Percentiles rank a stretch among this genome's conserved stretches.
phyloP scores from a whole-genome alignment of 179 eudicot species.

The Corrigiola litoralis region DNA sequence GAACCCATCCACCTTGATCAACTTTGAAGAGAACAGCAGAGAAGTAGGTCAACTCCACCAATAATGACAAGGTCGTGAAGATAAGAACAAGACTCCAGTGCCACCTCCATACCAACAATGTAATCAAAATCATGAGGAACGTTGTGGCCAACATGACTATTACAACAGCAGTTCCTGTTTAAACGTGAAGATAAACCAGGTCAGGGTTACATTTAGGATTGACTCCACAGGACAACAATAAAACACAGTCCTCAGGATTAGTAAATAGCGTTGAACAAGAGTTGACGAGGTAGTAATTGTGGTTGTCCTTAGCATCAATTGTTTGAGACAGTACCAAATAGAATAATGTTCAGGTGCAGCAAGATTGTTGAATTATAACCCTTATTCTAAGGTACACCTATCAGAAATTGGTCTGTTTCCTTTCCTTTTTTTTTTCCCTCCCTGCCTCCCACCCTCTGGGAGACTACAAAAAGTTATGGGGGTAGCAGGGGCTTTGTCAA shows the following conservation, averaged over 20 bases:
- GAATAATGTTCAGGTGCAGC: background rate
- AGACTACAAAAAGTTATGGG: too few relatives aligned
- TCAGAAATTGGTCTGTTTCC: background rate
- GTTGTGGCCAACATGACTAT: conserved; percentile 91
- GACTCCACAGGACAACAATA: too few relatives aligned
- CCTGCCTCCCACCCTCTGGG: too few relatives aligned
- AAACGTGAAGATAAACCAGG: background rate
- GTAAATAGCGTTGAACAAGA: too few relatives aligned
- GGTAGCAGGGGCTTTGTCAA: too few relatives aligned
- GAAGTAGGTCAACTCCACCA: conserved; percentile 79
- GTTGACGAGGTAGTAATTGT: too few relatives aligned
- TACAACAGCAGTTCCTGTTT: conserved; percentile 93
- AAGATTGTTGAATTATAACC: background rate
- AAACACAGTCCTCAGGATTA: too few relatives aligned
- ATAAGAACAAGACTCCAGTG: conserved; percentile 81
- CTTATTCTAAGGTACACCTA: background rate
- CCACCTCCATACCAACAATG: conserved; percentile 84
- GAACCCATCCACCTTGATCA: conserved; percentile 98
- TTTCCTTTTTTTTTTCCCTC: too few relatives aligned
- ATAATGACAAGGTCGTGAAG: conserved; percentile 67
- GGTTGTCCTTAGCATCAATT: too few relatives aligned
- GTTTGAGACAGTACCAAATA: too few relatives aligned
- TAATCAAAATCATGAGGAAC: conserved; percentile 80
- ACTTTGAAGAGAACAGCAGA: conserved; percentile 87
- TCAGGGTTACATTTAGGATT: background rate